Base-by-base conservation (phyloP, 352 stramenopile species). In the Pythium biforme region DNA sequence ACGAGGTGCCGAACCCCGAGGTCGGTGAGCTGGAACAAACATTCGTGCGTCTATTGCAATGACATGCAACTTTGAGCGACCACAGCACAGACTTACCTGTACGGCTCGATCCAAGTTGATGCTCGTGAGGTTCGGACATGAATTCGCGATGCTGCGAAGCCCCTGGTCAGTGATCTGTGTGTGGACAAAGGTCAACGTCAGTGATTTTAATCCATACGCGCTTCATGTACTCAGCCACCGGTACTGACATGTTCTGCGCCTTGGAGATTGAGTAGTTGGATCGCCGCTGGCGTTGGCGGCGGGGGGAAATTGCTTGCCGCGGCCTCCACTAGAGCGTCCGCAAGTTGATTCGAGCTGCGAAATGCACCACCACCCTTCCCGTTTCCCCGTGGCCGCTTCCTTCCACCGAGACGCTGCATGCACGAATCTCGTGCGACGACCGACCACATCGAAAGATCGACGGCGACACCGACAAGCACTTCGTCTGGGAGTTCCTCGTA, bases 401-500 rank as follows among this genome's bases (percentile, higher is more conserved):
- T 29, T 14, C 55, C 62, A 2, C 58, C 69, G 8, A 93, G 64
- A 15, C 70, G 70, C 25, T 66, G 46, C 58, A 91, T 47, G 46
- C 81, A 91, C 46, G 79, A 68, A 59, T 93, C 83, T 6, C 71
- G 70, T 1, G 81, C 77, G 14, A 91, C 73, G 1, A 93, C 72
- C 1, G 81, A 90, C 81, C 83, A 93, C 1, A 79, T 68, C 70
- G 88, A 68, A 40, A 73, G 34, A 31, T 94, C 78, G 20, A 94
- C 34, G 10, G 88, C 79, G 12, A 55, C 57, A 8, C 82, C 84
- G 27, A 60, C 47, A 6, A 92, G 75, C 47, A 90, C 57, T 58
- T 94, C 82, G 41, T 81, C 65, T 11, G 84, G 84, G 17, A 94
- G 72, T 29, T 85, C 72, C 19, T 73, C 69, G 68, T 91, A 94